Percentiles rank a stretch among this genome's conserved stretches.
Evolutionary conservation across 2,329 filamentous ascomycete species (phyloP).

Genomic region (Plenodomus biglobosus): DNA sequence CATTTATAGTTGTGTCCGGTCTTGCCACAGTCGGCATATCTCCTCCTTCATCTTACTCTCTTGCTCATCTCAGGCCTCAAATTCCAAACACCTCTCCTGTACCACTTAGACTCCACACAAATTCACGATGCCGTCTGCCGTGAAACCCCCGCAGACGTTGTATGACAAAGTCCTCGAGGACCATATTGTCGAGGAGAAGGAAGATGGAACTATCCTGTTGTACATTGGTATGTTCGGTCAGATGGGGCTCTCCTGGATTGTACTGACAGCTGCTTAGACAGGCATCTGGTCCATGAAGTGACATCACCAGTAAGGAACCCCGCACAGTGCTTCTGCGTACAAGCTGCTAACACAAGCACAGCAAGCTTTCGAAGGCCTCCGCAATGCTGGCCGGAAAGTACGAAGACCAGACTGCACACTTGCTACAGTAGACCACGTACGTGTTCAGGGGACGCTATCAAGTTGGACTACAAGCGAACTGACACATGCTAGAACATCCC

Average conservation of each 20-base stretch:
- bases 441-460: constrained; percentile 33
- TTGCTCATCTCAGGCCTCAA: background rate
- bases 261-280: constrained; percentile 58
- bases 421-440: constrained; percentile 93
- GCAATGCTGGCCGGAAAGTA: constrained; percentile 83
- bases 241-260: constrained; percentile 3
- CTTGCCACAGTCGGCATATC: constrained; percentile 4
- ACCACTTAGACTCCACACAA: constrained; percentile 13
- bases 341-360: constrained; percentile 43
- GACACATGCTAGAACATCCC: constrained; percentile 74
- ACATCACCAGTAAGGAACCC: constrained; percentile 74
- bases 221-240: constrained; percentile 78
- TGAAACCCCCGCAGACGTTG: constrained; percentile 74
- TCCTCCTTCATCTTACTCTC: constrained; percentile 6
- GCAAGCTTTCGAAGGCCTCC: constrained; percentile 97
- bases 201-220: constrained; percentile 86
- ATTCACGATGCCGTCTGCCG: constrained; percentile 72
- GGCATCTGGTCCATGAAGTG: constrained; percentile 97
- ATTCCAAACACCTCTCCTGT: constrained; percentile 11
- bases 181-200: constrained; percentile 93
- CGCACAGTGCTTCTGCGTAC: constrained; percentile 1
- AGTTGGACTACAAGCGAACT: constrained; percentile 10
- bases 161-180: constrained; percentile 97
- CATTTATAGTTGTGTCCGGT: constrained; percentile 23
- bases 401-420: constrained; percentile 95